Base-by-base conservation (phyloP, 1,284 basidiomycete genomes). In the Cryptococcus sp. region DNA sequence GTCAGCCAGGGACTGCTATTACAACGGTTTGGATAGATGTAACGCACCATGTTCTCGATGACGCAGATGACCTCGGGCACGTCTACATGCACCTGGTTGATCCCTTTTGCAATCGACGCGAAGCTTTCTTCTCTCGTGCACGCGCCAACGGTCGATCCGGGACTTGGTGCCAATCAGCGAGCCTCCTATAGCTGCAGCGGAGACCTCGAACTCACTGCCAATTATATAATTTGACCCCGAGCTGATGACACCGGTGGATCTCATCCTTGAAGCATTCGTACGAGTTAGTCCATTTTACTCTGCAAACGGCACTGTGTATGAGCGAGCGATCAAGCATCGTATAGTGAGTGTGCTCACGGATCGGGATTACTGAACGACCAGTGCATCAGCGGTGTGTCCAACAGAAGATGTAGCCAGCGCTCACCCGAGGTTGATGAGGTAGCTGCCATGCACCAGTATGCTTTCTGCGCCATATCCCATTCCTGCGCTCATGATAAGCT, bases 221-320 rank as follows among this genome's bases (percentile, higher is more conserved):
- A 71, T 93, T 93, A 78, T 90, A 93, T 11, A 89, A 74, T 50
- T 81, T 79, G 49, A 93, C 80, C 0, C 88, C 90, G 20, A 94
- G 83, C 64, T 83, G 82, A 68, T 92, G 88, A 68, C 91, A 92
- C 41, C 91, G 81, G 67, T 83, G 82, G n/a, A 93, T 78, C 62
- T 94, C 91, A 64, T 93, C 91, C 10, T 91, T 68, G 73, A 93
- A 93, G 67, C 90, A 92, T 42, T 84, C 81, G 64, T 88, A 92
- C 0, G 88, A 88, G 64, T 88, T 89, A 57, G 86, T 82, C 22
- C 90, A 84, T 67, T 92, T 93, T 8, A 81, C 81, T 16, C 88
- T 89, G 61, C 15, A 1, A 1, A 3, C n/a, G 22, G 17, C 23
- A 35, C 30, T 10, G 30, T 13, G 30, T 25, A 30, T 55, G 35